Evolutionary conservation across 371 early-diverging fungal genomes (phyloP).

Genomic region (Mucor racemosus): DNA sequence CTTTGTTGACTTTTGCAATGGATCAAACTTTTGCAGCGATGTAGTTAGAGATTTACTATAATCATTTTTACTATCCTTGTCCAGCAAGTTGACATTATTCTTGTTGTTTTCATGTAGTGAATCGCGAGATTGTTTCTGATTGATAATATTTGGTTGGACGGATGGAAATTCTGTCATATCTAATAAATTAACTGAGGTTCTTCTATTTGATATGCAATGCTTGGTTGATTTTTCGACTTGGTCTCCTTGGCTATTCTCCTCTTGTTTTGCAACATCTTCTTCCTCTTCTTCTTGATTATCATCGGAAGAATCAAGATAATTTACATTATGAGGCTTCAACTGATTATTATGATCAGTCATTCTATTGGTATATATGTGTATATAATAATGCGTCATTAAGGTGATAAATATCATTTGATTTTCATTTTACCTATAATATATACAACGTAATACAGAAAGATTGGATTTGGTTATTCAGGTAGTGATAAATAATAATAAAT

Average conservation of each 20-base stretch:
- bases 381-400: neutral
- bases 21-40: constrained; percentile 14
- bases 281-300: neutral
- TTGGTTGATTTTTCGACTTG: neutral
- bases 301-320: neutral
- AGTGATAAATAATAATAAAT: neutral
- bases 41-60: neutral
- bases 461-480: neutral
- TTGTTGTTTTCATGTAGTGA: neutral
- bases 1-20: constrained; percentile 3
- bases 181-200: constrained; percentile 13
- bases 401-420: neutral
- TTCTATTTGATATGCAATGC: neutral
- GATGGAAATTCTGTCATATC: constrained; percentile 16
- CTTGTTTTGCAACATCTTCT: neutral
- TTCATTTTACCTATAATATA: constrained; percentile 3
- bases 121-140: neutral
- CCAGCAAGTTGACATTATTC: neutral
- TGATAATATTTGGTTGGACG: constrained; percentile 10
- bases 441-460: neutral
- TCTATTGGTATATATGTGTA: neutral
- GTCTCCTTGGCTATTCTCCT: neutral
- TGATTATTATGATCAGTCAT: neutral
- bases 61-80: neutral
- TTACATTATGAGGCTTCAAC: neutral